Conservation (phyloP, 2,329 filamentous ascomycete genomes). For the Seiridium unicorne region DNA sequence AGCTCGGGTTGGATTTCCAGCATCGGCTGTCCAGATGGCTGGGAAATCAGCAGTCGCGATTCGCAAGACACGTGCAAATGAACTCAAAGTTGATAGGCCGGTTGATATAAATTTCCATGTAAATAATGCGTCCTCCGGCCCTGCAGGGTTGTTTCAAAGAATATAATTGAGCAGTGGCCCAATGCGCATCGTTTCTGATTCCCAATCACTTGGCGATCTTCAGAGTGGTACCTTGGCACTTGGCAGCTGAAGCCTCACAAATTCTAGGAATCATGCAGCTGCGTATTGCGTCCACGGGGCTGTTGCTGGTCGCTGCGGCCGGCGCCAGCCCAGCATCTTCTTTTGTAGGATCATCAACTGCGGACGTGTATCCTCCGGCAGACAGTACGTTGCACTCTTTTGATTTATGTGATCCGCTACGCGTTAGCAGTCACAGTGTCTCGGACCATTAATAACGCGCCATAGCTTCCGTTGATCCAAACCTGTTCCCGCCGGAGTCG, state of each 20-base stretch:
- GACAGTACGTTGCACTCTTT: constrained; percentile 14
- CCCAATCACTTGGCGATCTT: not conserved
- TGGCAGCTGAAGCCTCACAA: not conserved
- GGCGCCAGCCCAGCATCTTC: constrained; percentile 8
- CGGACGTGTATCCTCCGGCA: constrained; percentile 18
- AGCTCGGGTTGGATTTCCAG: no score
- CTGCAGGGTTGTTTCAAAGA: no score
- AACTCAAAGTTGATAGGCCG: no score
- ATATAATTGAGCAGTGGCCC: no score
- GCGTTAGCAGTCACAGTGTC: not conserved
- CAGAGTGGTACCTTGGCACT: not conserved
- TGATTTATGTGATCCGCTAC: no score
- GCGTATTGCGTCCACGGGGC: not conserved
- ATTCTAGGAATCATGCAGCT: not conserved
- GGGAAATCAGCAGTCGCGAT: no score
- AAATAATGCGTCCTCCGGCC: no score
- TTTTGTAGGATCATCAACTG: constrained; percentile 12
- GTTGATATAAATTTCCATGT: no score
- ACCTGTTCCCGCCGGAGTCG: constrained; percentile 27
- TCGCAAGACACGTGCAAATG: no score
- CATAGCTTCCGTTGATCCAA: constrained; percentile 24
- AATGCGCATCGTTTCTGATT: not conserved
- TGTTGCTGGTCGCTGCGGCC: not conserved
- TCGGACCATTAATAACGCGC: no score
- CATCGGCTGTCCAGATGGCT: no score